Base-by-base conservation (phyloP, 441 rosid genomes). In the Rhodomyrtus psidioides region DNA sequence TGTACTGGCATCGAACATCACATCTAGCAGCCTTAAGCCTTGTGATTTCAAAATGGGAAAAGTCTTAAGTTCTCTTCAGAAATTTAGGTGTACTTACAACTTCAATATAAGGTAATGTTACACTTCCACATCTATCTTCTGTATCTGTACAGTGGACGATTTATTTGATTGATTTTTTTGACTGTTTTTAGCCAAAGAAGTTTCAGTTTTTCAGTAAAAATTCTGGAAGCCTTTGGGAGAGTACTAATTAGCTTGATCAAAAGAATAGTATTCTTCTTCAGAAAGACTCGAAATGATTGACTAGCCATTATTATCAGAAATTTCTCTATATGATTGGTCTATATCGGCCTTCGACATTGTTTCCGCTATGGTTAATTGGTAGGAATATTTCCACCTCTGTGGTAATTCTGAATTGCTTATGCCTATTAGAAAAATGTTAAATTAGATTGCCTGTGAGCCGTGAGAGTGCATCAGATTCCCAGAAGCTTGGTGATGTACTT, bases 31-130 rank as follows among this genome's bases (percentile, higher is more conserved):
- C 88, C 89, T 95, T 84, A 89, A 95, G 57, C 98, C 98, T 85
- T 95, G 99, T 94, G 98, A 97, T 90, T 93, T 97, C 86, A 97
- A 94, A 91, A 90, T 92, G 91, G 98, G 98, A 86, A 94, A 83
- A 88, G 98, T 95, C 53, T 90, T 96, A 56, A 93, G 83, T 91
- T 92, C 97, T 81, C 89, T 96, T 86, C 98, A 91, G 88, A 91
- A 84, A 34, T 95, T 94, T 90, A 94, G 86, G 92, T 95, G 98
- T 93, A 92, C 87, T 49, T 97, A 97, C 92, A 93, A 89, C 93
- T 96, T 95, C 56, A 91, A 90, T 89, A 87, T 95, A 54, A 94
- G 98, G 98, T 95, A 93, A 87, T 19, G 60, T 60, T 70, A 10
- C 79, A 81, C 81, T 65, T 53, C 19, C 15, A 19, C 7, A 15